phyloP scores from a whole-genome alignment of 2,329 filamentous ascomycete species.

The Colletotrichum simmondsii region DNA sequence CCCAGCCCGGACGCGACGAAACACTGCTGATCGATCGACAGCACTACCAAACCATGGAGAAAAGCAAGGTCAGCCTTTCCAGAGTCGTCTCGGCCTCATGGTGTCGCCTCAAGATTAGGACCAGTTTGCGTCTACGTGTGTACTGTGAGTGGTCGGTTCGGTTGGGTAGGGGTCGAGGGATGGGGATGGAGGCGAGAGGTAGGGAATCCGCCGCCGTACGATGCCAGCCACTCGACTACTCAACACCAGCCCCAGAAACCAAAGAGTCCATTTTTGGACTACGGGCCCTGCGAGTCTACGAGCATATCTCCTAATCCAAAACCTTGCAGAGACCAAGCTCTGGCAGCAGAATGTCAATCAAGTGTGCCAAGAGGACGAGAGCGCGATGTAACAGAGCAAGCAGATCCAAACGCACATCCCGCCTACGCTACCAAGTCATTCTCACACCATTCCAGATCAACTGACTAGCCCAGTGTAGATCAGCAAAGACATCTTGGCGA shows the following conservation, averaged over 20 bases:
- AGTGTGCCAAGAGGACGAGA: conserved; percentile 1
- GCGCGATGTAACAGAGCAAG: background rate
- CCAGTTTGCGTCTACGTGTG: background rate
- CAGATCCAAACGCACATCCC: conserved; percentile 10
- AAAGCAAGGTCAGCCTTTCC: background rate
- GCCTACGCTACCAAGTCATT: background rate
- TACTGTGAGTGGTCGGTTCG: background rate
- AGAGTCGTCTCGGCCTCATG: background rate
- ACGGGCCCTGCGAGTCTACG: background rate
- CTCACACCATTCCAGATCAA: background rate
- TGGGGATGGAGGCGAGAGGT: background rate
- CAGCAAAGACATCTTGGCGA: conserved; percentile 7
- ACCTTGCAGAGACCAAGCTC: background rate
- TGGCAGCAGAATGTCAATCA: background rate
- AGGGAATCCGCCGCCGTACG: background rate
- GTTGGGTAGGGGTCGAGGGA: background rate
- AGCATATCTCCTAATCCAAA: background rate
- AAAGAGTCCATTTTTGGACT: background rate
- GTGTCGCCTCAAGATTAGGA: background rate
- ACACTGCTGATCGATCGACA: conserved; percentile 33
- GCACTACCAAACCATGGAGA: conserved; percentile 2
- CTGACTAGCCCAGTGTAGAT: conserved; percentile 8
- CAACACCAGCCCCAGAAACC: conserved; percentile 1
- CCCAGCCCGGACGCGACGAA: conserved; percentile 33
- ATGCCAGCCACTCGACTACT: background rate